These are phyloP conservation scores for Beauveria asiatica DNA, from an alignment of 2,329 filamentous ascomycete genomes.

Conservation along the genomic window DNA sequence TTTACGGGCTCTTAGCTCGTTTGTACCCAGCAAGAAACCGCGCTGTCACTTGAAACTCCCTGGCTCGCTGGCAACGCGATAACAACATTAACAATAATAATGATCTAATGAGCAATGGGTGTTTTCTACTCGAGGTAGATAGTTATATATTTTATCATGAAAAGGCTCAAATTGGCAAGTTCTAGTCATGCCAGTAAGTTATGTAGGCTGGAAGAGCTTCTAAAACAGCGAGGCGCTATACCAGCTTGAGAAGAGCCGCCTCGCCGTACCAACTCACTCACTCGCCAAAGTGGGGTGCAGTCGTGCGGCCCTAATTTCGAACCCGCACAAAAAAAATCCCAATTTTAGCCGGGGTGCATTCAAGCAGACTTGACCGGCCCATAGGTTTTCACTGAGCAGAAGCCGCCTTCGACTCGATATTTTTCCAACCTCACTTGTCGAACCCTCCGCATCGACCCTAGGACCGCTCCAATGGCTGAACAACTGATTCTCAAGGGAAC, in stretches of 20 bases:
- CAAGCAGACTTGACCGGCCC: slow-evolving; percentile 7
- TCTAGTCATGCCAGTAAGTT: neutral
- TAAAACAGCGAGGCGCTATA: slow-evolving; percentile 3
- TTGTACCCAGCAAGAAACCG: too few relatives aligned
- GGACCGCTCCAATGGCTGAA: slow-evolving; percentile 66
- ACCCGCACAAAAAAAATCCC: slow-evolving; percentile 14
- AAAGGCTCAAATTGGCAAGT: too few relatives aligned
- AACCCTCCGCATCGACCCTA: slow-evolving; percentile 31
- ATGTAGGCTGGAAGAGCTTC: neutral
- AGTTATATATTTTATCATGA: too few relatives aligned
- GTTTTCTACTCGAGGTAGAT: too few relatives aligned
- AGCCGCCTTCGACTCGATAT: slow-evolving; percentile 18
- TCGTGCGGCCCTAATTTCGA: slow-evolving; percentile 13
- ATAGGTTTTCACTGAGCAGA: slow-evolving; percentile 11
- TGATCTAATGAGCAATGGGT: too few relatives aligned
- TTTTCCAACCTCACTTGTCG: slow-evolving; percentile 27
- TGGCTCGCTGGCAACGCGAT: too few relatives aligned
- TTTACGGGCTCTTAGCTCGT: too few relatives aligned
- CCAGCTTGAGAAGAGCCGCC: neutral
- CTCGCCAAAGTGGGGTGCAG: slow-evolving; percentile 8
- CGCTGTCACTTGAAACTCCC: too few relatives aligned
- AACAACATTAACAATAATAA: too few relatives aligned
- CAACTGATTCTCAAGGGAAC: slow-evolving; percentile 93
- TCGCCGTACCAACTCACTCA: neutral
- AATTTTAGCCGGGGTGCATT: slow-evolving; percentile 13